Evolutionary conservation across 768 basidiomycete genomes (phyloP), one percentile per base, ranked within the genome.

Genomic region (Leccinum longicurvipes): DNA sequence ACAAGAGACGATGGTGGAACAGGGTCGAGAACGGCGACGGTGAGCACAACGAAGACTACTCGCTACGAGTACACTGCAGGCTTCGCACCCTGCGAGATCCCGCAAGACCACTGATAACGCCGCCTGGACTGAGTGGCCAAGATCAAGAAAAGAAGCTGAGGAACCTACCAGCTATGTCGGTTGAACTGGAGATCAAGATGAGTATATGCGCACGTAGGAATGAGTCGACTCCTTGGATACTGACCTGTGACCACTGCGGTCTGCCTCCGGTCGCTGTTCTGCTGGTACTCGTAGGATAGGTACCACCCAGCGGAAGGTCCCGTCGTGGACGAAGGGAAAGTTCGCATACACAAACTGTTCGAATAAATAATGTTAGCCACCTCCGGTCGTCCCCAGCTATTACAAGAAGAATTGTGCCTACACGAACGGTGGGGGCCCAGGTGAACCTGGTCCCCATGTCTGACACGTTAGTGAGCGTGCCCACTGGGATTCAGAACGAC

Each of bases 281-380:
- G 31, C 67, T 72, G 19, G 76, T 69, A 47, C 76, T 77, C 0
- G 87, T 90, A 0, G 85, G 81, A 66, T 86, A 34, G n/a, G 75
- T 75, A 0, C 87, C 89, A 34, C n/a, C 90, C 90, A 25, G 89
- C 90, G 9, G 90, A 87, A 53, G 73, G 76, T 3, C n/a, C n/a
- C 12, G 87, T 79, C 2, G 90, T 92, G 4, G 89, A 90, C 48
- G 86, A 89, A 0, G 90, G 90, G 50, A 87, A 90, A 15, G 58
- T 70, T n/a, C n/a, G n/a, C n/a, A n/a, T n/a, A 63, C 90, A 93
- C 2, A 73, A 78, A 45, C 66, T 73, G 57, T 81, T 74, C 60
- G 77, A 79, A 56, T 76, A 67, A 14, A 74, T 79, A 80, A 2
- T 76, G 65, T 6, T 71, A 74, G 64, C 87, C 89, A 11, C 91